phyloP scores from a whole-genome alignment of 208 protist species.

The Kentomonas sorsogonicus region DNA sequence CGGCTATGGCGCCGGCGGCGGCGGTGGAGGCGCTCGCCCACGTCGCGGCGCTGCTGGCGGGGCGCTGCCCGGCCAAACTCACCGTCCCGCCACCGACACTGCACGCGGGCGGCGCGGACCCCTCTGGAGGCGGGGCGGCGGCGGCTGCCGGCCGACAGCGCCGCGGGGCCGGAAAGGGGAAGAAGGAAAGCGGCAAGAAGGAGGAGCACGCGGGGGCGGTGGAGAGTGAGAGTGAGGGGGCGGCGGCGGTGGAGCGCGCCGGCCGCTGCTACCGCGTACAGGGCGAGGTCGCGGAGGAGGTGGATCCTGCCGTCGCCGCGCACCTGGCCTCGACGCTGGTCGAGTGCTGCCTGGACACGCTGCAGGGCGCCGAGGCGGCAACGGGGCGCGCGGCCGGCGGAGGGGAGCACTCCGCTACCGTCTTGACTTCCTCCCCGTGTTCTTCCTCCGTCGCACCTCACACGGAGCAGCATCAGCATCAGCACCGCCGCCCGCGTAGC shows the following conservation, averaged over 20 bases:
- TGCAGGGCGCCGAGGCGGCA: not conserved
- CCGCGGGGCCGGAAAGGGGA: not conserved
- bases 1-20: conserved; percentile 17
- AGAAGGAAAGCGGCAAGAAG: not conserved
- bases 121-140: conserved; percentile 8
- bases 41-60: too few species aligned
- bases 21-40: conserved; percentile 42
- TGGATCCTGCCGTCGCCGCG: not conserved
- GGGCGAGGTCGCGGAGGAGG: too few species aligned
- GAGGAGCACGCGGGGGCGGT: not conserved
- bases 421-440: too few species aligned
- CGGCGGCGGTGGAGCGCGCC: not conserved
- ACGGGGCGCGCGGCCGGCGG: not conserved
- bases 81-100: too few species aligned
- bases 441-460: too few species aligned
- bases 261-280: not conserved
- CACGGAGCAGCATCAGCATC: not conserved
- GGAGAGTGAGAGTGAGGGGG: not conserved
- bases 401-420: not conserved
- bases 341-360: not conserved
- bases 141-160: not conserved
- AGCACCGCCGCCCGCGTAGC: not conserved
- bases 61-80: too few species aligned
- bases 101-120: too few species aligned
- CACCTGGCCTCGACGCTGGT: not conserved